phyloP scores from a whole-genome alignment of 2,329 filamentous ascomycete genomes.

The Ilyonectria sp. region DNA sequence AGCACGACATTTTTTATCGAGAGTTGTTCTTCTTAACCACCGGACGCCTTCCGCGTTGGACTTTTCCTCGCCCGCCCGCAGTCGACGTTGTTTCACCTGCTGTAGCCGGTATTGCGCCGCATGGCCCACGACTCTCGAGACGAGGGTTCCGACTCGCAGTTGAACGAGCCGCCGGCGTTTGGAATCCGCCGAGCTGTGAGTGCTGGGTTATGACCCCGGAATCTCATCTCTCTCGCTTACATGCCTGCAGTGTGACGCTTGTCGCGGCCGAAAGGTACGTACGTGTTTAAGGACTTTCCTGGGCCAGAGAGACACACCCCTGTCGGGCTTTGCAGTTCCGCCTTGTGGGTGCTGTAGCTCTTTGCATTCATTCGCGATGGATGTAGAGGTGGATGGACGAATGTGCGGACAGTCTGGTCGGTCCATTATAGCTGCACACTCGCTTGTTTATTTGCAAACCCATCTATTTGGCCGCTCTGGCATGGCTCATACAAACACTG shows the following conservation, averaged over 20 bases:
- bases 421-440: too few relatives aligned
- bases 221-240: not conserved
- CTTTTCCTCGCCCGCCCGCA: too few relatives aligned
- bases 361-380: too few relatives aligned
- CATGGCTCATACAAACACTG: not conserved
- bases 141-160: not conserved
- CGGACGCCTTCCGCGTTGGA: too few relatives aligned
- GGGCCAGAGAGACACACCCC: too few relatives aligned
- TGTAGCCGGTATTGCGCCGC: not conserved
- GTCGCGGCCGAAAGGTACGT: conserved; percentile 53
- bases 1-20: not conserved
- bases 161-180: not conserved
- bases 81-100: too few relatives aligned
- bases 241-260: conserved; percentile 49
- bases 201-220: conserved; percentile 27
- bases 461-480: not conserved
- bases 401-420: too few relatives aligned
- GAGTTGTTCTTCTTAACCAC: not conserved
- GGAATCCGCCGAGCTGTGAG: conserved; percentile 41
- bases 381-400: too few relatives aligned
- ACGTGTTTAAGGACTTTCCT: conserved; percentile 17
- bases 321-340: too few relatives aligned
- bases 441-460: too few relatives aligned
- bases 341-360: too few relatives aligned
- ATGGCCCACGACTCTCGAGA: not conserved